Conservation (phyloP, 2,329 filamentous ascomycete species). For the Thelonectria blattea region DNA sequence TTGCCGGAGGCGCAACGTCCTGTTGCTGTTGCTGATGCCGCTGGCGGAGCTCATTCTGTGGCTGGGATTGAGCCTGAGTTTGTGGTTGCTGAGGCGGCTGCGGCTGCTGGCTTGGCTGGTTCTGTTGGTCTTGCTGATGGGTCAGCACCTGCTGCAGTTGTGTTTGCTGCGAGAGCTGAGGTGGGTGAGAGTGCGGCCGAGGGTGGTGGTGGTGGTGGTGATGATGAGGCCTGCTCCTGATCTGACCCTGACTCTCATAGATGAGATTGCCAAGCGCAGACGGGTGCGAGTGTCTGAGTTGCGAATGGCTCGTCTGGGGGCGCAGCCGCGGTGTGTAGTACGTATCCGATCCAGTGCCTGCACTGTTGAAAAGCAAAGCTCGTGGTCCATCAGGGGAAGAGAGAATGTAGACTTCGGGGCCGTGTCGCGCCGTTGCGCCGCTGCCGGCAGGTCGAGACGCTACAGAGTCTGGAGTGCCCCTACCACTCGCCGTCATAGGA, state of each 20-base stretch:
- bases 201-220: conserved; percentile 37
- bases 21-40: conserved; percentile 29
- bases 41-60: conserved; percentile 21
- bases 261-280: conserved; percentile 20
- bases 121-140: conserved; percentile 20
- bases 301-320: conserved; percentile 37
- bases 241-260: conserved; percentile 28
- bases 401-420: conserved; percentile 64
- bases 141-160: conserved; percentile 22
- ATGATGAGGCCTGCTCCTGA: conserved; percentile 36
- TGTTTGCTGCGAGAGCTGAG: conserved; percentile 15
- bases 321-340: conserved; percentile 56
- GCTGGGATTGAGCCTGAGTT: conserved; percentile 1
- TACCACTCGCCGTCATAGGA: conserved; percentile 50
- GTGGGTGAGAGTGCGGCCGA: conserved; percentile 23
- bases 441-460: conserved; percentile 42
- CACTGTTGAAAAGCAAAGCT: conserved; percentile 61
- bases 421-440: conserved; percentile 38
- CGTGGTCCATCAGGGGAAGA: conserved; percentile 65
- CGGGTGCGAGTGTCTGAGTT: conserved; percentile 32
- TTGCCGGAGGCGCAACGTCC: conserved; percentile 28
- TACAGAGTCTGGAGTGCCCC: conserved; percentile 53
- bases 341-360: conserved; percentile 51
- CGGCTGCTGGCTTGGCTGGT: conserved; percentile 24
- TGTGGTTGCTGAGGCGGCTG: conserved; percentile 23